Conservation (phyloP, 352 stramenopile genomes). For the Sclerospora graminicola region DNA sequence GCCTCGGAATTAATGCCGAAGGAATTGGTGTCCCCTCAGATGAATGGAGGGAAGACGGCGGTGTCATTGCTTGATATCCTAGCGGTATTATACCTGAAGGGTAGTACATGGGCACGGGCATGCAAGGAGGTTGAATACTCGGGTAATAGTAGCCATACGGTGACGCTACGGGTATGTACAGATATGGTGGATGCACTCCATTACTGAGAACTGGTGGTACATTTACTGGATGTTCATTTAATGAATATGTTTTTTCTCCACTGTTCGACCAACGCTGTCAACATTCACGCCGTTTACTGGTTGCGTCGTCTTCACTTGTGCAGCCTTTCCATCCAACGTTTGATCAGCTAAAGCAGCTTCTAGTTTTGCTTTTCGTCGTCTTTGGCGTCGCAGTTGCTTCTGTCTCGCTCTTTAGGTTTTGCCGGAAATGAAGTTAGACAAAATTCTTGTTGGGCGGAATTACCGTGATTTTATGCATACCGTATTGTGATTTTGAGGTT, state of each 20-base stretch:
- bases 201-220: constrained; percentile 10
- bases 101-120: constrained; percentile 24
- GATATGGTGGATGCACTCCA: constrained; percentile 26
- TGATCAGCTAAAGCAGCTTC: constrained; percentile 29
- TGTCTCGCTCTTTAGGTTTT: constrained; percentile 9
- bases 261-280: background rate
- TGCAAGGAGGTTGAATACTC: constrained; percentile 21
- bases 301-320: background rate
- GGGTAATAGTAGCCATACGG: constrained; percentile 34
- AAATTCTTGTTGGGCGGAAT: too few species aligned
- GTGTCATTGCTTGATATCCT: constrained; percentile 12
- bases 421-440: too few species aligned
- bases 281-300: background rate
- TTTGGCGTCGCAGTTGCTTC: constrained; percentile 28
- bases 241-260: background rate
- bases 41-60: constrained; percentile 12
- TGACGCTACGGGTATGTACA: constrained; percentile 18
- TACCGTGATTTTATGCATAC: too few species aligned
- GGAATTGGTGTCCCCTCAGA: constrained; percentile 8
- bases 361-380: constrained; percentile 23
- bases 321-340: constrained; percentile 8
- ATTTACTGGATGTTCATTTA: constrained; percentile 7
- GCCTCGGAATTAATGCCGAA: constrained; percentile 29
- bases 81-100: constrained; percentile 14
- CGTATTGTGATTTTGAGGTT: too few species aligned